Conservation (phyloP, 257 asterid genomes). For the Eustoma russellianum region DNA sequence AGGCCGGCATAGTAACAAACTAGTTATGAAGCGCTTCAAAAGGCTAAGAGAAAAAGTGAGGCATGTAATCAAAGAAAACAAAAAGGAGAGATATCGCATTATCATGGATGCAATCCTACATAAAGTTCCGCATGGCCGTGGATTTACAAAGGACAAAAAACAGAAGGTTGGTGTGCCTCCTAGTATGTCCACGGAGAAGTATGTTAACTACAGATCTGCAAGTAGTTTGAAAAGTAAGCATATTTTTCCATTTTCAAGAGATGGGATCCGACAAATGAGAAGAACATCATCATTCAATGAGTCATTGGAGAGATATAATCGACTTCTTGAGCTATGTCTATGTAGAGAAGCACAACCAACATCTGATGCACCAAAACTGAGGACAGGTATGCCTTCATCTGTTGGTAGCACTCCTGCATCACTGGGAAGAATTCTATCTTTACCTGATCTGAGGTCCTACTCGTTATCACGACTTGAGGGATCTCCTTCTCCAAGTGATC, state of each 20-base stretch:
- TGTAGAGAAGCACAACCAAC: conserved; percentile 20
- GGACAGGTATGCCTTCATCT: conserved; percentile 18
- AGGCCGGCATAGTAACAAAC: conserved; percentile 24
- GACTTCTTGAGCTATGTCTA: conserved; percentile 22
- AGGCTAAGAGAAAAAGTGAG: conserved; percentile 46
- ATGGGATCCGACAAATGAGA: conserved; percentile 12
- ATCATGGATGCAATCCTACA: conserved; percentile 67
- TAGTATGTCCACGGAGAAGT: conserved; percentile 9
- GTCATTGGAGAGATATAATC: conserved; percentile 39
- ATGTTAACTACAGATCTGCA: conserved; percentile 10
- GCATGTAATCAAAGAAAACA: conserved; percentile 50
- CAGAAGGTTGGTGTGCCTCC: conserved; percentile 9
- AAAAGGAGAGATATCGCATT: conserved; percentile 59
- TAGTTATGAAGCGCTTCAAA: conserved; percentile 46
- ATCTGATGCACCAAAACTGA: conserved; percentile 22
- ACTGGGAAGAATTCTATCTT: conserved; percentile 54
- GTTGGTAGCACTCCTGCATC: conserved; percentile 9
- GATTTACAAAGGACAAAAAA: conserved; percentile 18
- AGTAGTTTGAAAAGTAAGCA: conserved; percentile 8
- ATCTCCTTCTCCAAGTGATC: conserved; percentile 10
- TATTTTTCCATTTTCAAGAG: conserved; percentile 9
- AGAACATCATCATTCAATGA: conserved; percentile 50
- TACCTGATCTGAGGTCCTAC: conserved; percentile 61
- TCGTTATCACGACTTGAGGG: conserved; percentile 36
- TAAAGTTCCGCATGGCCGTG: conserved; percentile 51